Conservation (phyloP, 331 rosid genomes). For the Dryas integrifolia region DNA sequence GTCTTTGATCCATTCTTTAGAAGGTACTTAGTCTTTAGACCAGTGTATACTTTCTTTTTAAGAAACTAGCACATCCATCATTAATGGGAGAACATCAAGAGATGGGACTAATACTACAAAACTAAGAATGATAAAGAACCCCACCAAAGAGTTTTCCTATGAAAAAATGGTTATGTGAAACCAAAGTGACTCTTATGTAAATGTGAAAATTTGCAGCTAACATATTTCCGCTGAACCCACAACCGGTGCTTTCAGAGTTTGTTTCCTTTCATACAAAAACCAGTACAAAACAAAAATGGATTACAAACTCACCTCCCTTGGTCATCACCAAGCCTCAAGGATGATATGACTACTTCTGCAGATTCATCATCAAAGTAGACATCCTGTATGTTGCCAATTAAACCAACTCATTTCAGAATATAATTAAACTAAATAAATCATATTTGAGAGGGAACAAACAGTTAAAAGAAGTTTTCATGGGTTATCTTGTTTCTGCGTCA, state of each 20-base stretch:
- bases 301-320: slow-evolving; percentile 84
- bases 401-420: slow-evolving; percentile 14
- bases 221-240: not conserved
- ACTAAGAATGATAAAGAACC: not conserved
- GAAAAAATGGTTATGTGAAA: not conserved
- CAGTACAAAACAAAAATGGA: slow-evolving; percentile 2
- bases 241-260: not conserved
- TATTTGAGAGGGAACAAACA: not conserved
- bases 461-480: not conserved
- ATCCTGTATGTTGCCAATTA: slow-evolving; percentile 50
- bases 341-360: slow-evolving; percentile 94
- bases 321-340: slow-evolving; percentile 89
- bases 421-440: not conserved
- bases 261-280: not conserved
- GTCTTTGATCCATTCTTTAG: not conserved
- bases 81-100: too few relatives aligned
- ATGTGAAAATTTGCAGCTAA: not conserved
- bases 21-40: not conserved
- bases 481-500: not conserved
- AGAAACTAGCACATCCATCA: not conserved
- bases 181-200: not conserved
- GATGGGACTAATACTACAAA: not conserved
- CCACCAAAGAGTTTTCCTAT: not conserved
- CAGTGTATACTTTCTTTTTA: not conserved
- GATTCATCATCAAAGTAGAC: slow-evolving; percentile 97